phyloP scores from a whole-genome alignment of 2,329 filamentous ascomycete genomes.

The Fusarium papillatum region DNA sequence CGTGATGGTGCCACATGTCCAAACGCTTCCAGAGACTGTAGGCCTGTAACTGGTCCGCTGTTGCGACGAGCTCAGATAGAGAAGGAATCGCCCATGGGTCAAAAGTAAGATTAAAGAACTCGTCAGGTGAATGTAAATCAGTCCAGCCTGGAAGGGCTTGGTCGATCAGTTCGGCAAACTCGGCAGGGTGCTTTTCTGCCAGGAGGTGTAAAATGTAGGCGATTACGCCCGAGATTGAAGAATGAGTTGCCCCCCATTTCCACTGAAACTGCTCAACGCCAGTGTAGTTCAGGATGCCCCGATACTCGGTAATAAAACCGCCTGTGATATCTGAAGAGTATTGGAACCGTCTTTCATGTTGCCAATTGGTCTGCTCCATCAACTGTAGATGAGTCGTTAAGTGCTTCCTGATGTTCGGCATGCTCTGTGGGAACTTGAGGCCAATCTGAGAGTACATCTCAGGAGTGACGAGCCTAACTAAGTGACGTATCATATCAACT shows the following conservation, averaged over 20 bases:
- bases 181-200: neutral
- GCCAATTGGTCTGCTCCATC: neutral
- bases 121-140: neutral
- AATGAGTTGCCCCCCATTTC: neutral
- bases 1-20: neutral
- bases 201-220: neutral
- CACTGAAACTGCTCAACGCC: fast-evolving
- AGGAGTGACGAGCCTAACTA: neutral
- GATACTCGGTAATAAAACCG: neutral
- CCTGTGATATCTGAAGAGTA: neutral
- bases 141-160: neutral
- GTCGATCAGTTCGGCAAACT: neutral
- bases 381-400: neutral
- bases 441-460: conserved; percentile 2
- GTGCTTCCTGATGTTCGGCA: neutral
- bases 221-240: neutral
- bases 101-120: conserved; percentile 1
- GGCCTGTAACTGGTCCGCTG: neutral
- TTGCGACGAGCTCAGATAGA: neutral
- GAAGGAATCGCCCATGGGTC: conserved; percentile 6
- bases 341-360: neutral
- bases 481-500: fast-evolving
- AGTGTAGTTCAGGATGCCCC: neutral
- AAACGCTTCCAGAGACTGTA: neutral
- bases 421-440: neutral